phyloP scores from a whole-genome alignment of 495 filamentous ascomycete genomes.

The Annulohypoxylon maeteangense region DNA sequence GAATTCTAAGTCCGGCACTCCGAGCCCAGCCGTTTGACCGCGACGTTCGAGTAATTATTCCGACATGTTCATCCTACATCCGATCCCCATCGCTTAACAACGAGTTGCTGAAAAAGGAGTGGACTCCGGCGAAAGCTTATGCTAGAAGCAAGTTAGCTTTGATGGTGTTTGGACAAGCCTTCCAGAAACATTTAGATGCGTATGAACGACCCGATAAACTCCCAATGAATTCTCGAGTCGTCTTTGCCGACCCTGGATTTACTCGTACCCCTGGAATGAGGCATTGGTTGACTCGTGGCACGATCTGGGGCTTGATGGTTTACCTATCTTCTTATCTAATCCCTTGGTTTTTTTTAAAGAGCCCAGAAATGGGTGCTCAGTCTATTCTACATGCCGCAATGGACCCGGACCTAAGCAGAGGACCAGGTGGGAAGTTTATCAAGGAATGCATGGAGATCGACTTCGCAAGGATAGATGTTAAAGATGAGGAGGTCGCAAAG shows the following conservation, averaged over 20 bases:
- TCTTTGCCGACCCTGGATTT: conserved; percentile 87
- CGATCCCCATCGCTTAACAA: conserved; percentile 67
- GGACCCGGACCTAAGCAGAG: conserved; percentile 74
- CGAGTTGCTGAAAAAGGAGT: conserved; percentile 57
- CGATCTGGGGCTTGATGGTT: conserved; percentile 79
- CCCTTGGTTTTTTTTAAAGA: conserved; percentile 91
- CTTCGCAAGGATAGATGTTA: conserved; percentile 76
- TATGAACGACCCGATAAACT: conserved; percentile 84
- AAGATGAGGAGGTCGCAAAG: conserved; percentile 80
- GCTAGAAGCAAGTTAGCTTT: conserved; percentile 88
- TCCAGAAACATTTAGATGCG: conserved; percentile 85
- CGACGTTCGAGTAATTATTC: conserved; percentile 87
- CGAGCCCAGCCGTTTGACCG: conserved; percentile 91
- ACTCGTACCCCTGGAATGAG: conserved; percentile 86
- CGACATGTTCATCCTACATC: conserved; percentile 88
- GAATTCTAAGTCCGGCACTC: conserved; percentile 87
- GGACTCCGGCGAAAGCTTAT: conserved; percentile 70
- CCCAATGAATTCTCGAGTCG: conserved; percentile 80
- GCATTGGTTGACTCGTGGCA: conserved; percentile 85
- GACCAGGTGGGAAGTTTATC: conserved; percentile 73
- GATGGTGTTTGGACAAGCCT: conserved; percentile 86
- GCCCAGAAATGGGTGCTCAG: conserved; percentile 82
- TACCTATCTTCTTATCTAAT: conserved; percentile 83
- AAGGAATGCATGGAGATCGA: conserved; percentile 88
- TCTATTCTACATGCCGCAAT: conserved; percentile 86